A percentile compares a stretch with the other conserved stretches of the same genome.
Evolutionary conservation across 2,329 filamentous ascomycete genomes (phyloP).

Genomic region (Aspergillus latus): DNA sequence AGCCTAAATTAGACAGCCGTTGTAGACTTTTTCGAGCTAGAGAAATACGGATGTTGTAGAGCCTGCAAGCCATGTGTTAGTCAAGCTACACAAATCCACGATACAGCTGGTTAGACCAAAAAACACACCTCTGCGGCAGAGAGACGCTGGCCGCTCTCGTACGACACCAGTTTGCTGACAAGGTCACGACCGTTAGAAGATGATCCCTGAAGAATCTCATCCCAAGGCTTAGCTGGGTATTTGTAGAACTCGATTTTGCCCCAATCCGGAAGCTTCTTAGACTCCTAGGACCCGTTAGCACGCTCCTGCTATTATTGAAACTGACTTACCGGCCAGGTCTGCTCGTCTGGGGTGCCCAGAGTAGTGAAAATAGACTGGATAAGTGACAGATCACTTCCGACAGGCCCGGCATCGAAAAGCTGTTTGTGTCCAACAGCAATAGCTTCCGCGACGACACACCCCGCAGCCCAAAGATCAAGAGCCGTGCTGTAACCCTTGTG

Average conservation of each 20-base stretch:
- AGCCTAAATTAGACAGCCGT: background rate
- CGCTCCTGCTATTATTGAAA: background rate
- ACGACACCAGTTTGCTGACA: conserved; percentile 67
- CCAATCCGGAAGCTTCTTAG: conserved; percentile 71
- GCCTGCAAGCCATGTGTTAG: conserved; percentile 29
- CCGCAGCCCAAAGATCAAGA: conserved; percentile 87
- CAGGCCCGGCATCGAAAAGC: conserved; percentile 82
- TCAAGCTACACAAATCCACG: background rate
- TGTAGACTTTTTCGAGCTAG: background rate
- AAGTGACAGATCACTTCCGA: conserved; percentile 87
- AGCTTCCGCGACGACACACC: conserved; percentile 79
- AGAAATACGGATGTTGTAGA: conserved; percentile 41
- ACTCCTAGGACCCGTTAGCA: conserved; percentile 30
- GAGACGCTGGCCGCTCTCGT: conserved; percentile 66
- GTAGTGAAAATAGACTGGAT: conserved; percentile 92
- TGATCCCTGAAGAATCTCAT: conserved; percentile 64
- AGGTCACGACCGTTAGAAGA: conserved; percentile 63
- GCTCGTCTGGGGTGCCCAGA: conserved; percentile 77
- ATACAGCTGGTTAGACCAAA: background rate
- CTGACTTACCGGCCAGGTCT: conserved; percentile 71
- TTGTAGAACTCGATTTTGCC: conserved; percentile 77
- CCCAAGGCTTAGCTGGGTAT: conserved; percentile 69
- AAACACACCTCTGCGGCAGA: conserved; percentile 62
- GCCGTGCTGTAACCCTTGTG: conserved; percentile 67
- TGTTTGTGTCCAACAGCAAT: conserved; percentile 56